Evolutionary conservation across 2,329 filamentous ascomycete species (phyloP).

Genomic region (Scedosporium minutisporum): DNA sequence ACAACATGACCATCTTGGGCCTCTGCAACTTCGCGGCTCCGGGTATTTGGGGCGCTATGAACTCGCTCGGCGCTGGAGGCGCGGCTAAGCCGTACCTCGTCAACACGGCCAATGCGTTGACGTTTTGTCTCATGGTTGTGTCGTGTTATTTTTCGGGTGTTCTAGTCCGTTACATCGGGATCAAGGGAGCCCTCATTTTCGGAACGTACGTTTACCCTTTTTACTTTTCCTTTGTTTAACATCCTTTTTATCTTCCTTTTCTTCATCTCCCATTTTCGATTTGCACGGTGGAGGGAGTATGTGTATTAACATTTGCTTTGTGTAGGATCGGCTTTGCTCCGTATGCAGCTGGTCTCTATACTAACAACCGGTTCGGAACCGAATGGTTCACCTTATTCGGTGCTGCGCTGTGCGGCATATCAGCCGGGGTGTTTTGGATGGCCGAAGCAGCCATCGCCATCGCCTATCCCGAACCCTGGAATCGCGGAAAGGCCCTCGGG

Average conservation of each 20-base stretch:
- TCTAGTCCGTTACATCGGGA: slow-evolving; percentile 57
- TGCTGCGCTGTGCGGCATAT: slow-evolving; percentile 58
- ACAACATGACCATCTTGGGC: slow-evolving; percentile 62
- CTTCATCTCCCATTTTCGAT: neutral
- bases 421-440: slow-evolving; percentile 67
- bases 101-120: slow-evolving; percentile 58
- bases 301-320: slow-evolving; percentile 10
- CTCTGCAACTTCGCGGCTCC: slow-evolving; percentile 62
- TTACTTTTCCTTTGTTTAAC: no score
- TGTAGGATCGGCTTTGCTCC: slow-evolving; percentile 54
- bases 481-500: slow-evolving; percentile 53
- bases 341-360: slow-evolving; percentile 61
- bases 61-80: slow-evolving; percentile 61
- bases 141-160: slow-evolving; percentile 58
- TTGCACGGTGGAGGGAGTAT: neutral
- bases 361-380: slow-evolving; percentile 59
- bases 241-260: neutral
- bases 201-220: slow-evolving; percentile 24
- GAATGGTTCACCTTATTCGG: slow-evolving; percentile 63
- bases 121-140: slow-evolving; percentile 64
- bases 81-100: slow-evolving; percentile 55
- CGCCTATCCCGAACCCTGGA: slow-evolving; percentile 61
- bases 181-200: slow-evolving; percentile 61
- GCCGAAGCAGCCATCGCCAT: slow-evolving; percentile 66
- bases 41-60: slow-evolving; percentile 66